Evolutionary conservation across 2,329 filamentous ascomycete species (phyloP).

Genomic region (Cladophialophora bantiana): DNA sequence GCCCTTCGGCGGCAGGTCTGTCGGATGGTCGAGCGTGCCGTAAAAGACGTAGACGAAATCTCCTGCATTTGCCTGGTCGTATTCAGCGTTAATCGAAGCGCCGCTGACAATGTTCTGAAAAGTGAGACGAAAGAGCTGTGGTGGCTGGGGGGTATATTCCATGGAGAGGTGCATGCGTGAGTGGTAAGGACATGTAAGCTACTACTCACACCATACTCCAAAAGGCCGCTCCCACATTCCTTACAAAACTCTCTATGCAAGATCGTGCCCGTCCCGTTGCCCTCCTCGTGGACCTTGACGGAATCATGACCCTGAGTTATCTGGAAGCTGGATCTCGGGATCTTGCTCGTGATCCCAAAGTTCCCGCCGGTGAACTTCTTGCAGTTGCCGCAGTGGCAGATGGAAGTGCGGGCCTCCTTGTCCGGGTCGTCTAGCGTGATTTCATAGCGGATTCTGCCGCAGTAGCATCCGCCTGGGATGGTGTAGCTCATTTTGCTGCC

Average conservation of each 20-base stretch:
- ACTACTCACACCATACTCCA: conserved; percentile 59
- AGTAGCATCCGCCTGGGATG: conserved; percentile 53
- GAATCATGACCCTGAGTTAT: conserved; percentile 48
- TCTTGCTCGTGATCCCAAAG: conserved; percentile 61
- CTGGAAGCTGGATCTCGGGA: conserved; percentile 54
- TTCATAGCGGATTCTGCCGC: conserved; percentile 56
- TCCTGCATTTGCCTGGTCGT: conserved; percentile 37
- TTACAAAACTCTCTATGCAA: conserved; percentile 62
- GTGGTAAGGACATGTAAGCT: no score
- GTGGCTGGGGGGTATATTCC: no score
- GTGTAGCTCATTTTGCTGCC: conserved; percentile 19
- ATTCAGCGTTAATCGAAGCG: background rate
- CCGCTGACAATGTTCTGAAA: background rate
- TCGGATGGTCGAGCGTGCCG: conserved; percentile 59
- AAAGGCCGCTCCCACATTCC: conserved; percentile 59
- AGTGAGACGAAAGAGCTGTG: conserved; percentile 4
- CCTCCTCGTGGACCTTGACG: conserved; percentile 55
- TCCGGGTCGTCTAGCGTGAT: conserved; percentile 54
- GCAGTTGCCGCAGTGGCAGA: conserved; percentile 57
- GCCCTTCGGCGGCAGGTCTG: conserved; percentile 59
- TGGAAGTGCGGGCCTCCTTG: conserved; percentile 58
- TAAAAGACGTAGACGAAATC: conserved; percentile 55
- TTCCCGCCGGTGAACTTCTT: conserved; percentile 36
- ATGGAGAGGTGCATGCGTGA: no score
- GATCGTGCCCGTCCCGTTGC: conserved; percentile 58